phyloP scores from a whole-genome alignment of 2,329 filamentous ascomycete genomes.

The Pseudocercospora ulei region DNA sequence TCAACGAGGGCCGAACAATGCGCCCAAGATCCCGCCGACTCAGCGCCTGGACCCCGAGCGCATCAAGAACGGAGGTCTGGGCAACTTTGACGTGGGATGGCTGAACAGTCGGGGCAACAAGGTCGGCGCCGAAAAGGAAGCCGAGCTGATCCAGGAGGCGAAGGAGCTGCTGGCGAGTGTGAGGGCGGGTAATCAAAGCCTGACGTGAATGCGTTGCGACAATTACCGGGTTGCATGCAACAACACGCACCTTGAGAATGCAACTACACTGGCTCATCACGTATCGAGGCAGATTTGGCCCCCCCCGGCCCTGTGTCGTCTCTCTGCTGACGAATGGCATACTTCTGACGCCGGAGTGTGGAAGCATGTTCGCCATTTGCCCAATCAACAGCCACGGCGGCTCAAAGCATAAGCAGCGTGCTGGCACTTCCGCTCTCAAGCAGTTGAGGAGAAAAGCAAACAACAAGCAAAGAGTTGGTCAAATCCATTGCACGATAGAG shows the following conservation, averaged over 20 bases:
- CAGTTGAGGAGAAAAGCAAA: not conserved
- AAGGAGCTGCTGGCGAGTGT: conserved; percentile 45
- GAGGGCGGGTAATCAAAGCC: conserved; percentile 2
- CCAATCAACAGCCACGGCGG: no score
- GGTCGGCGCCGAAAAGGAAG: conserved; percentile 73
- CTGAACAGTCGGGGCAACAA: conserved; percentile 76
- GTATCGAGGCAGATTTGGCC: no score
- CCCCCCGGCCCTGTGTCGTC: no score
- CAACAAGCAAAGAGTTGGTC: not conserved
- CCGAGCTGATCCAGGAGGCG: conserved; percentile 62
- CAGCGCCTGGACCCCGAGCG: conserved; percentile 23
- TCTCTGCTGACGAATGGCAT: no score
- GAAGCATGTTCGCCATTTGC: no score
- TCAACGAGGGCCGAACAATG: conserved; percentile 8
- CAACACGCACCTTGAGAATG: not conserved
- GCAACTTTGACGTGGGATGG: conserved; percentile 70
- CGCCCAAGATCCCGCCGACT: conserved; percentile 8
- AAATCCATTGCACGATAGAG: not conserved
- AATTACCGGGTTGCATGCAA: no score
- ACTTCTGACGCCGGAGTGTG: no score
- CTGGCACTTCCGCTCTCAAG: no score
- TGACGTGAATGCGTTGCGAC: conserved; percentile 6
- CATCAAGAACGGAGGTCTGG: conserved; percentile 41
- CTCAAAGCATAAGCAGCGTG: no score
- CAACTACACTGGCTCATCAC: no score